Conservation (phyloP, 2,329 filamentous ascomycete genomes). For the Simplicillium aogashimaense region DNA sequence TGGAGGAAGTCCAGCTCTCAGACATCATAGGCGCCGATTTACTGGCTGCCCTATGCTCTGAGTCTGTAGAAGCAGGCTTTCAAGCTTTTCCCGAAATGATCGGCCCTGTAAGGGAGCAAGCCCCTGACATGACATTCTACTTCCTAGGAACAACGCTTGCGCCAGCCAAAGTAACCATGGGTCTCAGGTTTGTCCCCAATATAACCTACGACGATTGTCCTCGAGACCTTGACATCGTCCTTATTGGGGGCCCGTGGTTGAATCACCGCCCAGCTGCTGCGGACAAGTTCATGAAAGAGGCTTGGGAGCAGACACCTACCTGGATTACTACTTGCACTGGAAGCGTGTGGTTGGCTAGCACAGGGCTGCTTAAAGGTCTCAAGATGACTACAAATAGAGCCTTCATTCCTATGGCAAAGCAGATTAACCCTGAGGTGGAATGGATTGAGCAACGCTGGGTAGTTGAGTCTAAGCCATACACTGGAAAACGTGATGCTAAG, state of each 20-base stretch:
- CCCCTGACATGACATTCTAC: too few species aligned
- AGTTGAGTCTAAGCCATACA: slow-evolving; percentile 13
- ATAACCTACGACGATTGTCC: slow-evolving; percentile 28
- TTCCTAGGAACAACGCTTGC: too few species aligned
- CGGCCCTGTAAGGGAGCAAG: too few species aligned
- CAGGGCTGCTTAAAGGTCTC: slow-evolving; percentile 24
- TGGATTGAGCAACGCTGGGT: slow-evolving; percentile 29
- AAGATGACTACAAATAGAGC: slow-evolving; percentile 26
- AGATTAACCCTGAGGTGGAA: slow-evolving; percentile 20
- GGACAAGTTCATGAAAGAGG: slow-evolving; percentile 23
- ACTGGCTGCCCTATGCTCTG: slow-evolving; percentile 19
- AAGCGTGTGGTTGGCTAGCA: slow-evolving; percentile 25
- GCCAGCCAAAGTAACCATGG: slow-evolving; percentile 16
- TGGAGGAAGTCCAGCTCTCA: slow-evolving; percentile 25
- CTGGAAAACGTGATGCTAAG: slow-evolving; percentile 15
- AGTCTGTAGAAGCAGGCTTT: slow-evolving; percentile 15
- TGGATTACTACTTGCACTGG: slow-evolving; percentile 28
- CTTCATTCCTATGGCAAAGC: slow-evolving; percentile 12
- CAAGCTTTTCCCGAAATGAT: slow-evolving; percentile 19
- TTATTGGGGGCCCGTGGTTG: slow-evolving; percentile 24
- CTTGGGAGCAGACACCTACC: slow-evolving; percentile 19
- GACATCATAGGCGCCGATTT: slow-evolving; percentile 29
- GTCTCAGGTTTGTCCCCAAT: slow-evolving; percentile 22
- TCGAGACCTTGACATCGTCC: slow-evolving; percentile 27
- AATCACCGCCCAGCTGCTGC: slow-evolving; percentile 19